phyloP scores from a whole-genome alignment of 768 basidiomycete genomes.

The Tubosaeta sp. region DNA sequence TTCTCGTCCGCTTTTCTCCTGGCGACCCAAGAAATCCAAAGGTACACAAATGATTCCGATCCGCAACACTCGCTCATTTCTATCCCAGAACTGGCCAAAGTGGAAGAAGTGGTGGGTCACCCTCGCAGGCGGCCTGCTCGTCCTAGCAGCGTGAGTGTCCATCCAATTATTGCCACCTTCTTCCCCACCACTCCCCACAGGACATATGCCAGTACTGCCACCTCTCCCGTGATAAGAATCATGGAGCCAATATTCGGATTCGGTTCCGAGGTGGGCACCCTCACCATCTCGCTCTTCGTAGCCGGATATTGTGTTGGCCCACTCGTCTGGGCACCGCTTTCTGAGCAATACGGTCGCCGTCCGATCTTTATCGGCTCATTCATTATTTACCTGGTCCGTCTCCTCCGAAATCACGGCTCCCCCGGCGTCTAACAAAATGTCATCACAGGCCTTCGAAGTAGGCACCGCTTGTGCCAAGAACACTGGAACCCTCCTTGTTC shows the following conservation, averaged over 20 bases:
- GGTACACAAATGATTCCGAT: conserved; percentile 24
- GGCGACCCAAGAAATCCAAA: conserved; percentile 46
- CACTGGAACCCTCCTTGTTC: conserved; percentile 57
- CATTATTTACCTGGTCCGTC: conserved; percentile 48
- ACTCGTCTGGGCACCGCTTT: conserved; percentile 55
- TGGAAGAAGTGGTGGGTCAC: conserved; percentile 49
- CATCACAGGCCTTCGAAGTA: conserved; percentile 51
- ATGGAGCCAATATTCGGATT: conserved; percentile 47
- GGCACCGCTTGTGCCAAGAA: conserved; percentile 61
- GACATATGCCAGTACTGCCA: conserved; percentile 61
- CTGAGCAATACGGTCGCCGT: conserved; percentile 53
- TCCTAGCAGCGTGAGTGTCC: conserved; percentile 49
- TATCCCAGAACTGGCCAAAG: conserved; percentile 46
- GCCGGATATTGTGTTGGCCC: conserved; percentile 68
- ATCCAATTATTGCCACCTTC: background rate
- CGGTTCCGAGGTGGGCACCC: conserved; percentile 45
- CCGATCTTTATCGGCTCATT: conserved; percentile 56
- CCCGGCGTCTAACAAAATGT: background rate
- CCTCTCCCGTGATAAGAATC: conserved; percentile 44
- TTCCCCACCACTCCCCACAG: conserved; percentile 27
- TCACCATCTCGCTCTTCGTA: conserved; percentile 61
- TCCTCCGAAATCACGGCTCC: background rate
- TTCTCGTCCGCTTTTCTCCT: conserved; percentile 28
- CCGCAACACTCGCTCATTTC: background rate
- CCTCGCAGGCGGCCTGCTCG: conserved; percentile 43